These are phyloP conservation scores for Leucosporidium yakuticum DNA, from an alignment of 768 basidiomycete genomes.

Conservation along the genomic window DNA sequence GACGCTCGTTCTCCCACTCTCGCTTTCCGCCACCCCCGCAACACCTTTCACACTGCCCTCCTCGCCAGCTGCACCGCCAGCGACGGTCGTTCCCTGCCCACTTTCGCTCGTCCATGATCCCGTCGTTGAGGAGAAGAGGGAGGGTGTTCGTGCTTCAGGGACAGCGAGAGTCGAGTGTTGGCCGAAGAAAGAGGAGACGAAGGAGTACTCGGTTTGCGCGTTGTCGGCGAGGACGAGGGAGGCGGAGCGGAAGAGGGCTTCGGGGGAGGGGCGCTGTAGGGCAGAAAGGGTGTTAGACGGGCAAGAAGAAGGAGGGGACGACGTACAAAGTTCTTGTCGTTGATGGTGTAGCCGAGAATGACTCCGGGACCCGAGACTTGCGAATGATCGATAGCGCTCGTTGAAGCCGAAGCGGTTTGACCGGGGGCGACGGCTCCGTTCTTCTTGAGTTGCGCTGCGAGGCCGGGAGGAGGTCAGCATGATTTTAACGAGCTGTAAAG, in stretches of 20 bases:
- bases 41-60: neutral
- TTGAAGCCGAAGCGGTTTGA: too few species aligned
- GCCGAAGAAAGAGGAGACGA: slow-evolving; percentile 77
- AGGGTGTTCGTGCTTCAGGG: neutral
- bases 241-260: slow-evolving; percentile 76
- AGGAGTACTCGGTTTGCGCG: slow-evolving; percentile 82
- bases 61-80: neutral
- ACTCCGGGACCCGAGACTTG: slow-evolving; percentile 60
- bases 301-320: neutral
- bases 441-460: neutral
- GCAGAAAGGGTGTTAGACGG: neutral
- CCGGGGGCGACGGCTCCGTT: too few species aligned
- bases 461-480: neutral
- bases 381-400: neutral
- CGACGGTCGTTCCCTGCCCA: slow-evolving; percentile 2
- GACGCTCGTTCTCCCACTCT: neutral
- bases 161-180: slow-evolving; percentile 22
- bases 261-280: slow-evolving; percentile 68
- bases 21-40: neutral
- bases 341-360: slow-evolving; percentile 78
- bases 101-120: neutral
- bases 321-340: slow-evolving; percentile 62
- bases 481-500: neutral
- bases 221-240: slow-evolving; percentile 92
- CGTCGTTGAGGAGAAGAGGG: neutral